Percentiles rank a stretch among this genome's conserved stretches.
These are phyloP conservation scores for Salisapilia sapeloensis DNA, from an alignment of 352 stramenopile species.

Conservation along the genomic window DNA sequence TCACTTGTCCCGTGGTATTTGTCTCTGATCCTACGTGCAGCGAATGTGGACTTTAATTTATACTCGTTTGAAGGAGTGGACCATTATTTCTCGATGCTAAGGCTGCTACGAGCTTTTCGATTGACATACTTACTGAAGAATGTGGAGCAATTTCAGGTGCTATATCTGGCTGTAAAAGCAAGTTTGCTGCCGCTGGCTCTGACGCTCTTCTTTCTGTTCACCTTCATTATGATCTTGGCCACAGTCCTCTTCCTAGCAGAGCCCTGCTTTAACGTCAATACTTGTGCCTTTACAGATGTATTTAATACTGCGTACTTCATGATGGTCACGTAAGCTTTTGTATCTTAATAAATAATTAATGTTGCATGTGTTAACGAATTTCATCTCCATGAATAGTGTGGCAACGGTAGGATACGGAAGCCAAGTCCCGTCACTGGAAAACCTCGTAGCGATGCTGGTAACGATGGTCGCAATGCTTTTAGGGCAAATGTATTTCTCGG, in stretches of 20 bases:
- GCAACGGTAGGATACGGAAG: constrained; percentile 61
- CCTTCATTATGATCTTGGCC: constrained; percentile 51
- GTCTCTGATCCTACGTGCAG: constrained; percentile 7
- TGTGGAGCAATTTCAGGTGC: constrained; percentile 39
- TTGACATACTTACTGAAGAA: constrained; percentile 31
- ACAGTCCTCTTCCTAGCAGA: constrained; percentile 62
- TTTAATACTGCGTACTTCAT: constrained; percentile 76
- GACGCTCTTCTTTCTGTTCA: constrained; percentile 65
- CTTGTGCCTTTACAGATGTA: constrained; percentile 67
- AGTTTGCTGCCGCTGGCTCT: constrained; percentile 38
- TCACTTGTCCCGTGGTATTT: constrained; percentile 42
- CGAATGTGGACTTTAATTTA: constrained; percentile 5
- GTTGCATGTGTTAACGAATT: background rate
- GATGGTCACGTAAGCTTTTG: constrained; percentile 56
- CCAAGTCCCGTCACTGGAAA: constrained; percentile 40
- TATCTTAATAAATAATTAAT: background rate
- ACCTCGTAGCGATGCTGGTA: constrained; percentile 23
- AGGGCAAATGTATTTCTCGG: constrained; percentile 61
- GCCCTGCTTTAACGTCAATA: constrained; percentile 58
- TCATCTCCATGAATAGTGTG: constrained; percentile 13
- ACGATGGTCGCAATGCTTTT: constrained; percentile 55
- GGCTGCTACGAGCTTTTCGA: constrained; percentile 28
- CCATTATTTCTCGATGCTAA: constrained; percentile 18
- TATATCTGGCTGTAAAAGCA: constrained; percentile 29
- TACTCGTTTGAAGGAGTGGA: constrained; percentile 4